These are phyloP conservation scores for Saturnispora dispora DNA, from an alignment of 805 yeast genomes.

Conservation along the genomic window DNA sequence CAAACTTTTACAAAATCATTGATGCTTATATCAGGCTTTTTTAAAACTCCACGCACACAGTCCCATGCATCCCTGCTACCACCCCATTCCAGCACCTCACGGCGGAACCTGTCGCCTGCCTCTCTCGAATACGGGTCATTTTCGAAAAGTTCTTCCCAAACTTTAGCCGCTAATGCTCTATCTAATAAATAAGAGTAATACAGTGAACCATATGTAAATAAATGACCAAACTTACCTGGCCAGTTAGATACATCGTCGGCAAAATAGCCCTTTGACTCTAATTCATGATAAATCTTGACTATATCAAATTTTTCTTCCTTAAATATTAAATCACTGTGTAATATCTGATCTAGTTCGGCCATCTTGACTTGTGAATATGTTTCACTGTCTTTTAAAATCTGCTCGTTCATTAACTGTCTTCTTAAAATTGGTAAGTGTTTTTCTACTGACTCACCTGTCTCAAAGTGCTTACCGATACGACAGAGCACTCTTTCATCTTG, in stretches of 20 bases:
- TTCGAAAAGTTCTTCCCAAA: constrained; percentile 69
- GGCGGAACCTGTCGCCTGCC: constrained; percentile 69
- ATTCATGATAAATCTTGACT: constrained; percentile 51
- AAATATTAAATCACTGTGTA: constrained; percentile 43
- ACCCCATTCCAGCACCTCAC: constrained; percentile 80
- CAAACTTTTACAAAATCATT: constrained; percentile 7
- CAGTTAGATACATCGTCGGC: constrained; percentile 67
- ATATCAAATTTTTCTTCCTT: constrained; percentile 40
- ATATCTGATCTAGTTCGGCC: constrained; percentile 78
- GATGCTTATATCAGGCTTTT: constrained; percentile 14
- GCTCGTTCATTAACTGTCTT: constrained; percentile 42
- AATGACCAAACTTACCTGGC: constrained; percentile 92
- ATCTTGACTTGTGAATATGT: constrained; percentile 79
- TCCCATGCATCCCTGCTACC: constrained; percentile 87
- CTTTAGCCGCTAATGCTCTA: constrained; percentile 80
- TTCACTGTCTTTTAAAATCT: constrained; percentile 57
- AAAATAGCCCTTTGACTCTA: constrained; percentile 52
- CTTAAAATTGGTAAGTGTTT: constrained; percentile 32
- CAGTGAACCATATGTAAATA: constrained; percentile 88
- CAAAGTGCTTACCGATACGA: constrained; percentile 62
- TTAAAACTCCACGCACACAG: constrained; percentile 69
- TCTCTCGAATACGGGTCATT: constrained; percentile 58
- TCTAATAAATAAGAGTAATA: constrained; percentile 89
- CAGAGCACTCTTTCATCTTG: constrained; percentile 67
- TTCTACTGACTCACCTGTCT: constrained; percentile 56